These are phyloP conservation scores for Kalmanozyma brasiliensis DNA, from an alignment of 1,284 basidiomycete genomes.

Conservation along the genomic window DNA sequence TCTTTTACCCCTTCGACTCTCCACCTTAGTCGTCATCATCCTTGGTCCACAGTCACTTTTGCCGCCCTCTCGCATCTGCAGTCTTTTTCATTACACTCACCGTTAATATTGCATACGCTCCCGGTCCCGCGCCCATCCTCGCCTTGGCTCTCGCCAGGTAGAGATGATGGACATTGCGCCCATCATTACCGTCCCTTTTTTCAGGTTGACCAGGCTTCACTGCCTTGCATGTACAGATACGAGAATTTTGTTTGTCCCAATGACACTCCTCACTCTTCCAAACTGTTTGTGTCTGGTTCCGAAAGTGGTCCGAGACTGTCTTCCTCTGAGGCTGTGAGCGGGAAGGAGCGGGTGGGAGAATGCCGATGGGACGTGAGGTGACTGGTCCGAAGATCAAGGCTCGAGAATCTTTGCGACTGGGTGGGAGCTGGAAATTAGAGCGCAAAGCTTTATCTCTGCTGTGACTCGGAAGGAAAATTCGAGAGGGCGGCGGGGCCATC, in stretches of 20 bases:
- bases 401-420: constrained; percentile 3
- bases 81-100: constrained; percentile 16
- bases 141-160: no score
- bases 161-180: constrained; percentile 11
- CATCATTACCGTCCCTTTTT: not conserved
- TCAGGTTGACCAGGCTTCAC: constrained; percentile 2
- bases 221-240: constrained; percentile 31
- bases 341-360: no score
- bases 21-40: constrained; percentile 33
- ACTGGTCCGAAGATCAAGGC: not conserved
- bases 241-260: constrained; percentile 4
- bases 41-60: constrained; percentile 26
- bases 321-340: no score
- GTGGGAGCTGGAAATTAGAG: constrained; percentile 6
- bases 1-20: constrained; percentile 27
- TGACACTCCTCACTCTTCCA: constrained; percentile 7
- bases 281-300: not conserved
- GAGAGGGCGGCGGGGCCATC: constrained; percentile 7
- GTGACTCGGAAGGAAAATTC: constrained; percentile 13
- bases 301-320: no score
- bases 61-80: constrained; percentile 43
- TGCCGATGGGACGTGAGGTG: no score
- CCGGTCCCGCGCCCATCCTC: constrained; percentile 2
- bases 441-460: constrained; percentile 8
- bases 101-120: constrained; percentile 34